Evolutionary conservation across 345 rosid species (phyloP), one percentile per base, ranked within the genome.

Genomic region (Salix koriyanagi): DNA sequence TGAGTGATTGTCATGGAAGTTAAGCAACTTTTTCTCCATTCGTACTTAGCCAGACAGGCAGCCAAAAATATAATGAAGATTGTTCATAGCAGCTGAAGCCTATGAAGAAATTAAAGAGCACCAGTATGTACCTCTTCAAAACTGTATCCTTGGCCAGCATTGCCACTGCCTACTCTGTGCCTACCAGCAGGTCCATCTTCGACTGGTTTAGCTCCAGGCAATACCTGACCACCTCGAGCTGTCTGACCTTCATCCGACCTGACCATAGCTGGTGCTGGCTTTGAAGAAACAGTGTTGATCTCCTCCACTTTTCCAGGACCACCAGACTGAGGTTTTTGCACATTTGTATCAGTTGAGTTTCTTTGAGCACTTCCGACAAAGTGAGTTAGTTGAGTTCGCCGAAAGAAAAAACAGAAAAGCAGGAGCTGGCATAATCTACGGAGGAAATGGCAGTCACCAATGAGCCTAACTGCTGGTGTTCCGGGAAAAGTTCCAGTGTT

Each of bases 401-500:
- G 94, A 82, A 92, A 92, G 90, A 91, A 87, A 84, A 82, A 96
- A 85, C 98, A 94, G 84, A 96, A 96, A 68, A 96, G 93, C 81
- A 94, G 84, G 73, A 96, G 96, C 81, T 96, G 98, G 75, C 99
- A 96, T 84, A 96, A 85, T 83, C 98, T 93, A 78, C 94, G 98
- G 83, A 96, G 98, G 81, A 96, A 96, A 88, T 96, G 98, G 87
- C 98, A 92, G 83, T 96, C 99, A 52, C 98, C 99, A 86, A 96
- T 96, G 74, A 96, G 96, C 86, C 99, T 85, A 68, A 96, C 99
- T 86, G 99, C 99, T 16, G 99, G 98, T 52, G 99, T 96, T 87
- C 99, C 99, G 50, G 98, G 99, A 85, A 96, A 96, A 74, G 98
- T 94, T 84, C 98, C 99, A 41, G 97, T 96, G 80, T 96, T 96